Base-by-base conservation (phyloP, 441 rosid genomes). In the Pelargonium fulgidum region DNA sequence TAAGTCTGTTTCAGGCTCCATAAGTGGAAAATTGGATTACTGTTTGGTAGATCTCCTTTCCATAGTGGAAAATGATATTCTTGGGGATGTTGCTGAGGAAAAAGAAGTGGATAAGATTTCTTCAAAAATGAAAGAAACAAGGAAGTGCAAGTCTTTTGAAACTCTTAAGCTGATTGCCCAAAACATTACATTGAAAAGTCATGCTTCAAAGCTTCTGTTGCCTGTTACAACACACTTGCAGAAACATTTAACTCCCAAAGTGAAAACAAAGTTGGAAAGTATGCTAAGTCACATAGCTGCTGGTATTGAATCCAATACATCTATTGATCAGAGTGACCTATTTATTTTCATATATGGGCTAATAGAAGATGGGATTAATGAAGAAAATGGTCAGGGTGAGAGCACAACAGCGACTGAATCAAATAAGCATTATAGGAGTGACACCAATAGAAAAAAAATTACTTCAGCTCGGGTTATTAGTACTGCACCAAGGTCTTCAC, bases 31-130 rank as follows among this genome's bases (percentile, higher is more conserved):
- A 73, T 80, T 95, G 76, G 99, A 95, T 83, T 85, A 88, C 75
- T 92, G 97, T 80, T 74, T 89, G 83, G 84, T 75, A 45, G 97
- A 90, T 78, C 95, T 95, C 70, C 91, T 90, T 36, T 70, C 82
- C 54, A 89, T 88, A 59, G 95, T 88, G 65, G 89, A 84, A 78
- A 84, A 73, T 36, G 95, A 92, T 73, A 89, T 92, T 78, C 89
- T 95, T 70, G 97, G 98, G 72, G 87, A 88, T 79, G 97, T 92
- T 77, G 85, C 93, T 12, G 98, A 92, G 81, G 89, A 95, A 82
- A 95, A 90, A 72, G 97, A 90, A 70, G 98, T 84, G 77, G 90
- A 82, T 29, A 90, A 89, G 82, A 88, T 90, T 69, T 86, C 90
- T 72, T 81, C 86, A 36, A 95, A 92, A 78, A 95, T 90, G 98